Conservation (phyloP, 257 asterid genomes). For the Pogostemon cablin region DNA sequence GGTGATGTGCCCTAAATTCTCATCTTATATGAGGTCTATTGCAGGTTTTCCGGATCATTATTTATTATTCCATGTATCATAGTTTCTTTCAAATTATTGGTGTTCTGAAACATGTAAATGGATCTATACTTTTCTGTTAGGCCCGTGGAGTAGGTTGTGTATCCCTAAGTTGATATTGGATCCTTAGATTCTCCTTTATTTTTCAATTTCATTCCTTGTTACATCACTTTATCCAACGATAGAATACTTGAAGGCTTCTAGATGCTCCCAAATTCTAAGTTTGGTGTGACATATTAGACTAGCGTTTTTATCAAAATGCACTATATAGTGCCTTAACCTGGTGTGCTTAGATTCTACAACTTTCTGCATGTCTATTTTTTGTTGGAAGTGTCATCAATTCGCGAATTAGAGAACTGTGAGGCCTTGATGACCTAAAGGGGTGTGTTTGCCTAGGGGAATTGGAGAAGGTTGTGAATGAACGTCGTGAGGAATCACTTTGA, state of each 20-base stretch:
- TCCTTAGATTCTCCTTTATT: constrained; percentile 16
- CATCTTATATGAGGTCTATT: constrained; percentile 13
- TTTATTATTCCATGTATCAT: neutral
- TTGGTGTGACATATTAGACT: neutral
- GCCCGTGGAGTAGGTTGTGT: constrained; percentile 24
- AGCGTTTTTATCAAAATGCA: constrained; percentile 12
- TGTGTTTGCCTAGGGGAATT: no score
- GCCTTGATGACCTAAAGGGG: constrained; percentile 8
- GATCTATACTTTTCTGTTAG: constrained; percentile 10
- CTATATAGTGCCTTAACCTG: neutral
- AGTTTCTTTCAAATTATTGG: constrained; percentile 16
- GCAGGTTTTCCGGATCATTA: constrained; percentile 9
- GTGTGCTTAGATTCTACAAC: constrained; percentile 16
- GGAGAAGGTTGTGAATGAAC: no score
- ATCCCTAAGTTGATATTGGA: constrained; percentile 16
- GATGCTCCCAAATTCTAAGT: neutral
- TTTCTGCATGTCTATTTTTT: neutral
- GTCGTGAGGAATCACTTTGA: no score
- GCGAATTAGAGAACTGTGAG: constrained; percentile 5
- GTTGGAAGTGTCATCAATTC: neutral
- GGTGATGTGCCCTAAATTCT: neutral
- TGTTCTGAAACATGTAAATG: constrained; percentile 11
- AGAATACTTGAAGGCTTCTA: neutral
- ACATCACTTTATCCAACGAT: neutral
- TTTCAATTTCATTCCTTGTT: constrained; percentile 1